Base-by-base conservation (phyloP, 1,139 yeast species). In the Arxiozyma telluris region DNA sequence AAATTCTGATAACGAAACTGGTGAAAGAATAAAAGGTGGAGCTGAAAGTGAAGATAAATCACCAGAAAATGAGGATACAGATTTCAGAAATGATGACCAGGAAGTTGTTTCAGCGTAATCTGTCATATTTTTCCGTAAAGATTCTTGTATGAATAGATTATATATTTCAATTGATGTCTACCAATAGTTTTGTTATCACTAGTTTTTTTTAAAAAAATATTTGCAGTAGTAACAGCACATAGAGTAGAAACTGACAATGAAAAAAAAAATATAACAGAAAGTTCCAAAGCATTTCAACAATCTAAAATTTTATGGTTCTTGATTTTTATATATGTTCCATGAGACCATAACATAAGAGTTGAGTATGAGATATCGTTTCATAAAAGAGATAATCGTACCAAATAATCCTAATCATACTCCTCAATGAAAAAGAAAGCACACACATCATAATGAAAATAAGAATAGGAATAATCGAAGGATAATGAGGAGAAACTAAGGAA, bases 31-130 rank as follows among this genome's bases (percentile, higher is more conserved):
- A 72, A 93, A 93, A 11, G 98, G 97, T 38, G 98, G 98, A 1
- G 98, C 98, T 1, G 98, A 90, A 64, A 93, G 75, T 1, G 96
- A 83, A 21, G 96, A 87, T 60, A 93, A 75, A 69, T 93, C 98
- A 44, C 98, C 98, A 63, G 91, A 90, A 71, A 88, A 93, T n/a
- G 95, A 82, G 45, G 97, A 95, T 64, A 93, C 81, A 53, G 96
- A 87, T 72, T 89, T 88, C 61, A 93, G 77, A 69, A 93, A 91
- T 17, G 94, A 43, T 9, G 47, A 82, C 96, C 96, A 88, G 17
- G 68, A 58, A 9, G 67, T 62, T 11, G 69, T 62, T 52, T 58
- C 60, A 41, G 68, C 64, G 58, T 63, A 63, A 52, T 60, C 59
- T 8, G 68, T 57, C 68, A 65, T 65, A 17, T 2, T 42, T 39